Conservation (phyloP, 1,284 basidiomycete species). For the Porogramme epimiltina region DNA sequence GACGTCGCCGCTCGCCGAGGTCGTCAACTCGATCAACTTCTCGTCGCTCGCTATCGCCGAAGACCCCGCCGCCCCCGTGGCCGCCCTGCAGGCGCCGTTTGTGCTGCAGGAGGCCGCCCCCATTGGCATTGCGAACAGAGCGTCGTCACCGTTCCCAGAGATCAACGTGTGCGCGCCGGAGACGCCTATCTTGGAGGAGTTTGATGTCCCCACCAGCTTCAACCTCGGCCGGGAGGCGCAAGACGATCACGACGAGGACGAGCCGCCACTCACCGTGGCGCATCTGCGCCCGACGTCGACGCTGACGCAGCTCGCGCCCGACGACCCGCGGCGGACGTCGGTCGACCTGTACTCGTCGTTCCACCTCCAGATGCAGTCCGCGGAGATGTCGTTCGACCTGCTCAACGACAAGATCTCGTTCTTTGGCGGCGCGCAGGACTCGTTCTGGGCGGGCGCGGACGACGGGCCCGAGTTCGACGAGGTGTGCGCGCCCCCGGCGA, state of each 20-base stretch:
- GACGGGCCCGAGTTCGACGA: conserved; percentile 22
- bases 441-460: conserved; percentile 32
- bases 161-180: conserved; percentile 28
- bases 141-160: conserved; percentile 18
- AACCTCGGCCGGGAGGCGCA: too few relatives aligned
- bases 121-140: neutral
- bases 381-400: conserved; percentile 62
- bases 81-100: neutral
- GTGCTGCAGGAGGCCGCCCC: neutral
- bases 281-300: conserved; percentile 15
- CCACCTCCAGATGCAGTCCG: conserved; percentile 53
- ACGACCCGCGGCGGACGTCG: conserved; percentile 46
- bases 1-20: conserved; percentile 35
- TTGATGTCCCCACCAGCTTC: conserved; percentile 2
- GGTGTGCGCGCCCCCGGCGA: conserved; percentile 6
- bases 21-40: conserved; percentile 39
- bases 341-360: conserved; percentile 63
- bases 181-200: conserved; percentile 12
- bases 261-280: neutral
- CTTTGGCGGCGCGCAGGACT: conserved; percentile 38
- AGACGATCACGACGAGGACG: neutral
- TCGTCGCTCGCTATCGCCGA: conserved; percentile 11
- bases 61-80: conserved; percentile 1
- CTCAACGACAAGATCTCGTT: conserved; percentile 67
- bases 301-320: conserved; percentile 18